phyloP scores from a whole-genome alignment of 23 red algal genomes.

The Pyropia yezoensis region DNA sequence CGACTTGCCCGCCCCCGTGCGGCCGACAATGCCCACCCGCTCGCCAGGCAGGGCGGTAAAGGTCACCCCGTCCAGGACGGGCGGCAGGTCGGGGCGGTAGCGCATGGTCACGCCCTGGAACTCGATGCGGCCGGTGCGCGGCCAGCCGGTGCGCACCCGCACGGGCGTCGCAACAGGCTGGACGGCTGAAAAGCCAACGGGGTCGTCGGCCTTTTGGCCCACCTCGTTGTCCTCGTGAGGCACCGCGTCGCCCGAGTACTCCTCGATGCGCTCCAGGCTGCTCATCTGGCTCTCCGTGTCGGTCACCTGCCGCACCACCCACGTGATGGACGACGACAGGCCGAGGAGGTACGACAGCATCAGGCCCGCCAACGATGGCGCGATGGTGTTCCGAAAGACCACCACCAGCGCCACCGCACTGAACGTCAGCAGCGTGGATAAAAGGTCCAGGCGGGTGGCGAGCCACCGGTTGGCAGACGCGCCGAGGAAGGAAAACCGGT shows the following conservation, averaged over 20 bases:
- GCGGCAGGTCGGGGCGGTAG: slow-evolving; percentile 52
- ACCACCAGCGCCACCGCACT: slow-evolving; percentile 50
- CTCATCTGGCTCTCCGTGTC: slow-evolving; percentile 88
- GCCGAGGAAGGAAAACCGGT: slow-evolving; percentile 31
- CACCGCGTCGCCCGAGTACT: slow-evolving; percentile 44
- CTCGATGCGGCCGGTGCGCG: slow-evolving; percentile 36
- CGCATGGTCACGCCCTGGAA: slow-evolving; percentile 68
- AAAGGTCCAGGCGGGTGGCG: slow-evolving; percentile 44
- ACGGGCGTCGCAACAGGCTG: slow-evolving; percentile 9
- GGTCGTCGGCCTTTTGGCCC: too few species aligned
- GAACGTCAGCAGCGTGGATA: slow-evolving; percentile 68
- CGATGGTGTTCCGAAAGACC: slow-evolving; percentile 6
- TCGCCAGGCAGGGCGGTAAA: slow-evolving; percentile 53
- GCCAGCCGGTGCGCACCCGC: slow-evolving; percentile 34
- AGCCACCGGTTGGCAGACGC: slow-evolving; percentile 67
- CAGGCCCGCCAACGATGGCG: slow-evolving; percentile 58
- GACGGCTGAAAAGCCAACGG: neutral
- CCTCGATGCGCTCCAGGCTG: slow-evolving; percentile 65
- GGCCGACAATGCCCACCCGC: slow-evolving; percentile 76
- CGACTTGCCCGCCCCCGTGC: slow-evolving; percentile 86
- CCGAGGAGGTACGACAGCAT: slow-evolving; percentile 70
- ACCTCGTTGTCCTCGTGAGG: slow-evolving; percentile 31
- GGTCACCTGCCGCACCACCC: slow-evolving; percentile 78
- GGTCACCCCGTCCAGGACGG: slow-evolving; percentile 43
- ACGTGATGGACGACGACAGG: slow-evolving; percentile 49